phyloP scores from a whole-genome alignment of 352 stramenopile species.

The Phytophthora pini region DNA sequence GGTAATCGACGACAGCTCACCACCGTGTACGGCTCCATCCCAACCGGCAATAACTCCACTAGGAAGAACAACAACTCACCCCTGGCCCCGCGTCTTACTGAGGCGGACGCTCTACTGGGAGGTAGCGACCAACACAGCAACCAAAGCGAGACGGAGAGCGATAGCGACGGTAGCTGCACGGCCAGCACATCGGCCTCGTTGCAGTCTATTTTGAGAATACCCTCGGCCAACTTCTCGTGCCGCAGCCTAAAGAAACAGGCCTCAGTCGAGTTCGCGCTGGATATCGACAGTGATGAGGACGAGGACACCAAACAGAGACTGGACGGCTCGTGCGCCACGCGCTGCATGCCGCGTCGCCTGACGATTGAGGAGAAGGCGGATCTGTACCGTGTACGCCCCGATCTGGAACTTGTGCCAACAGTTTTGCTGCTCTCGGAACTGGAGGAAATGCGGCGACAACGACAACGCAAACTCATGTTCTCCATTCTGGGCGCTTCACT shows the following conservation, averaged over 20 bases:
- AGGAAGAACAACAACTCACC: slow-evolving; percentile 13
- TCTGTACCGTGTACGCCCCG: slow-evolving; percentile 72
- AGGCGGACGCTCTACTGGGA: slow-evolving; percentile 31
- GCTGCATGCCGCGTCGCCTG: slow-evolving; percentile 69
- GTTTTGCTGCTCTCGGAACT: slow-evolving; percentile 66
- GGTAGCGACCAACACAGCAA: slow-evolving; percentile 34
- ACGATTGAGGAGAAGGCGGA: slow-evolving; percentile 81
- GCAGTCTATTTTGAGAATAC: slow-evolving; percentile 77
- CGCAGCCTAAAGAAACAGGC: slow-evolving; percentile 64
- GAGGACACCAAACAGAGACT: slow-evolving; percentile 37
- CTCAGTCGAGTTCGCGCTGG: slow-evolving; percentile 75
- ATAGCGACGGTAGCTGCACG: slow-evolving; percentile 71
- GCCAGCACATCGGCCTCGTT: slow-evolving; percentile 40
- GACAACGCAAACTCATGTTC: slow-evolving; percentile 78
- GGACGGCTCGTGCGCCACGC: slow-evolving; percentile 40
- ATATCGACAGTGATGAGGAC: slow-evolving; percentile 57
- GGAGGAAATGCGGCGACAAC: slow-evolving; percentile 62
- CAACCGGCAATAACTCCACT: slow-evolving; percentile 4
- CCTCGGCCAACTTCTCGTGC: slow-evolving; percentile 40
- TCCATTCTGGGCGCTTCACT: slow-evolving; percentile 67
- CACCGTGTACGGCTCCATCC: slow-evolving; percentile 53
- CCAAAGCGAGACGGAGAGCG: slow-evolving; percentile 83
- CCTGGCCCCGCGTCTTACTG: slow-evolving; percentile 13
- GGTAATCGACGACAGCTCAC: slow-evolving; percentile 23
- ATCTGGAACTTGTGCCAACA: slow-evolving; percentile 72